Base-by-base conservation (phyloP, 805 yeast species). In the Yamadazyma insecticola region DNA sequence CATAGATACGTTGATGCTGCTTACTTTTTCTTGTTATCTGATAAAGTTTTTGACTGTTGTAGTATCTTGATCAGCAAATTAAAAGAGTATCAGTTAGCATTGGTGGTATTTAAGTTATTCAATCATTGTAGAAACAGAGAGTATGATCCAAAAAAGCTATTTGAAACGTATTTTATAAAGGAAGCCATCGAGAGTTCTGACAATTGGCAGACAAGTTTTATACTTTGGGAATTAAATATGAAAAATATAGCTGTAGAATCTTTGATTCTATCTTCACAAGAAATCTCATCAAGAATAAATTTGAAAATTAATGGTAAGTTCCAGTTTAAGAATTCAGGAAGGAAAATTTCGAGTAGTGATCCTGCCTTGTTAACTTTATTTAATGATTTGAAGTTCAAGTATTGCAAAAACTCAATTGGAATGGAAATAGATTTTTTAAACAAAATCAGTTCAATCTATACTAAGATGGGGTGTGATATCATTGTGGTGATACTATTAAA, bases 401-500 rank as follows among this genome's bases (percentile, higher is more conserved):
- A n/a, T n/a, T n/a, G n/a, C n/a, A n/a, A n/a, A n/a, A n/a, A n/a
- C n/a, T n/a, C n/a, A n/a, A 58, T 66, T 1, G 36, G 39, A 3
- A 56, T 55, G 24, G 97, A 90, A 46, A 75, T 72, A 34, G 62
- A 68, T 4, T 78, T 81, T 46, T 70, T 88, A 11, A 47, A 74
- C 9, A 74, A 78, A 40, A 81, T 80, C 6, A 69, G 83, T 6
- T 61, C 70, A 22, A 80, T 87, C 39, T 84, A 87, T 47, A 68
- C 76, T 11, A 66, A 94, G 35, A 86, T 89, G 96, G 97, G 97
- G 0, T 89, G 97, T 57, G 95, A 89, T 46, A 74, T 78, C 37
- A 53, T 90, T 24, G 78, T 88, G 0, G 49, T 84, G 15, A 69
- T 76, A 30, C 52, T 88, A 27, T 62, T 81, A 2, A 65, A 63